Percentiles rank a stretch among this genome's conserved stretches.
phyloP scores from a whole-genome alignment of 305 asterid genomes.

The Fraxinus xanthoxyloides region DNA sequence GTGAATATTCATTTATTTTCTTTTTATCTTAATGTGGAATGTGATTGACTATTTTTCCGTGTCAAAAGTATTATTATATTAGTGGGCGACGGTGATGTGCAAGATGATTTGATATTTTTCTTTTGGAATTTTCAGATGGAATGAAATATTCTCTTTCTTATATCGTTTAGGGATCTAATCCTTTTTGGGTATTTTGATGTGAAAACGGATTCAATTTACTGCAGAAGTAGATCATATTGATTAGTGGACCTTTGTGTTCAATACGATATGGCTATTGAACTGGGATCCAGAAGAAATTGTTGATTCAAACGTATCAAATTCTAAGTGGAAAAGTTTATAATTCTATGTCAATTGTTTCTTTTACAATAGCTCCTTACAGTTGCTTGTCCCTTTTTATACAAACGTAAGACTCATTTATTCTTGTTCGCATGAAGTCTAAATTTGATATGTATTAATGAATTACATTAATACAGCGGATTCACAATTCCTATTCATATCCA shows the following conservation, averaged over 20 bases:
- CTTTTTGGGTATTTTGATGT: conserved; percentile 9
- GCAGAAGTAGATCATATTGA: not conserved
- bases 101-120: not conserved
- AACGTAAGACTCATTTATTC: not conserved
- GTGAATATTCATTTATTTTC: not conserved
- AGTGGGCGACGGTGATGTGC: not conserved
- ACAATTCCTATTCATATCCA: not conserved
- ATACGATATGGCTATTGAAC: not conserved
- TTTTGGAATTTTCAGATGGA: not conserved
- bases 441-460: not conserved
- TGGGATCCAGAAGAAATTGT: not conserved
- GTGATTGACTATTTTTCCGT: not conserved
- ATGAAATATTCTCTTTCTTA: not conserved
- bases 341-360: not conserved
- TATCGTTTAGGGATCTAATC: not conserved
- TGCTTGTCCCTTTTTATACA: not conserved
- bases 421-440: not conserved
- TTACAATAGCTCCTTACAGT: not conserved
- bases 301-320: not conserved
- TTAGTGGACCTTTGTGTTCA: not conserved
- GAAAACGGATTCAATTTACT: not conserved
- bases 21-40: not conserved
- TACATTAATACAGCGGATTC: not conserved
- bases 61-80: not conserved
- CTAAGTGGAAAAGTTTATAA: not conserved